Evolutionary conservation across 257 asterid species (phyloP).

Genomic region (Penstemon eatonii): DNA sequence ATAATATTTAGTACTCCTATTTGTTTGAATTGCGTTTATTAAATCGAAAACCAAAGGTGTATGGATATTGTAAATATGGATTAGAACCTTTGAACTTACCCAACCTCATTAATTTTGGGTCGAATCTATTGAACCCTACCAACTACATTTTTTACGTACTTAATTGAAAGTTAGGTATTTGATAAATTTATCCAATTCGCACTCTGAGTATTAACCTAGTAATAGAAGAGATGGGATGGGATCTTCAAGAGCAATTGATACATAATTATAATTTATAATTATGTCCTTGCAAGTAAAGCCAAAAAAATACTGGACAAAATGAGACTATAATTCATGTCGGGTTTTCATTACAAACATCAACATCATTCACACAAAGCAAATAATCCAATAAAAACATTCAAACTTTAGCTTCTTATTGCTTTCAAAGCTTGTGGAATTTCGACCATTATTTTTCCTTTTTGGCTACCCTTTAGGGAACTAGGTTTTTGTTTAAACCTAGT

Average conservation of each 20-base stretch:
- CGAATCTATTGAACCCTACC: too few relatives aligned
- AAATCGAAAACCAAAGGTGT: too few relatives aligned
- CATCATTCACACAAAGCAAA: constrained; percentile 33
- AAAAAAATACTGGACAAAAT: constrained; percentile 34
- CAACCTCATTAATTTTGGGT: too few relatives aligned
- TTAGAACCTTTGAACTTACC: too few relatives aligned
- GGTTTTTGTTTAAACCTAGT: constrained; percentile 18
- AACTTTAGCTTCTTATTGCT: constrained; percentile 19
- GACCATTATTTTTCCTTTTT: constrained; percentile 25
- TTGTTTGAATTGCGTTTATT: too few relatives aligned
- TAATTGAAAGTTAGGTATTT: too few relatives aligned
- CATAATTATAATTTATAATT: not conserved
- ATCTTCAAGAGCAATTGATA: not conserved
- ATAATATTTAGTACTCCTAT: too few relatives aligned
- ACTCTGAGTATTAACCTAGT: too few relatives aligned
- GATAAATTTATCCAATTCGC: too few relatives aligned
- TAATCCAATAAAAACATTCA: constrained; percentile 19
- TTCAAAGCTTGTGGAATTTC: constrained; percentile 32
- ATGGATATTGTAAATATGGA: too few relatives aligned
- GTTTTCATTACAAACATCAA: constrained; percentile 36
- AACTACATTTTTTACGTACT: too few relatives aligned
- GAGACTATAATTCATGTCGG: constrained; percentile 35
- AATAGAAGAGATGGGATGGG: not conserved
- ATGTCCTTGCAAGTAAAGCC: constrained; percentile 30
- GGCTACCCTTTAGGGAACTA: constrained; percentile 43